Evolutionary conservation across 2,329 filamentous ascomycete species (phyloP).

Genomic region (Sclerotiophoma versabilis): DNA sequence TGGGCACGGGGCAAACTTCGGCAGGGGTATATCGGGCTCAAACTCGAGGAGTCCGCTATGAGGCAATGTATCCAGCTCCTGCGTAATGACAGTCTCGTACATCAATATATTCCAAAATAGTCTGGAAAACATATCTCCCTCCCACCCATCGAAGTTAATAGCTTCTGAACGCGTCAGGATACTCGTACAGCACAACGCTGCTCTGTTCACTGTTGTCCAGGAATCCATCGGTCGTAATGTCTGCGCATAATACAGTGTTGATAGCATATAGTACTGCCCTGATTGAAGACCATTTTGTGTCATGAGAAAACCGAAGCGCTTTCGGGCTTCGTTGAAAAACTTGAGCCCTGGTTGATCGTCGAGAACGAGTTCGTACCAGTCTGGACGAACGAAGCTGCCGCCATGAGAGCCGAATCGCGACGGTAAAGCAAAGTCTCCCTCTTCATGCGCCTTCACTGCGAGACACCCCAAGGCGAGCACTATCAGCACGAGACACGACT

Average conservation of each 20-base stretch:
- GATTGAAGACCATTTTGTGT: conserved; percentile 58
- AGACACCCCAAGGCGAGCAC: conserved; percentile 61
- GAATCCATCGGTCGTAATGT: conserved; percentile 61
- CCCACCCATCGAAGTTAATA: conserved; percentile 59
- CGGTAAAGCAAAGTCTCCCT: conserved; percentile 57
- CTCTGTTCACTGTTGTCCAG: conserved; percentile 62
- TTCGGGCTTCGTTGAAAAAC: conserved; percentile 63
- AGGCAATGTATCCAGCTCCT: conserved; percentile 60
- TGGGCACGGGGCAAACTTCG: conserved; percentile 59
- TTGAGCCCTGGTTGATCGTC: conserved; percentile 56
- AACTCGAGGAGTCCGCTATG: conserved; percentile 59
- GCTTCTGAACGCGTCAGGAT: conserved; percentile 54
- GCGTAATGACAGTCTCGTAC: conserved; percentile 63
- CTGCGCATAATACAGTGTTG: conserved; percentile 61
- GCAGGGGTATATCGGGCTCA: conserved; percentile 61
- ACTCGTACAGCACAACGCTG: conserved; percentile 58
- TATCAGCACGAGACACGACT: conserved; percentile 60
- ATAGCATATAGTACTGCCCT: conserved; percentile 62
- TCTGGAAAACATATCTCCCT: conserved; percentile 63
- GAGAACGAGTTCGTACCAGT: conserved; percentile 46
- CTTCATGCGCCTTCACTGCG: conserved; percentile 58
- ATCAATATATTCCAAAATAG: conserved; percentile 64
- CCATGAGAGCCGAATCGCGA: conserved; percentile 30
- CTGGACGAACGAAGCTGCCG: conserved; percentile 36
- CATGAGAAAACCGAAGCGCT: conserved; percentile 60